A percentile compares a stretch with the other conserved stretches of the same genome.
Conservation (phyloP, 192 early-diverging fungal genomes). For the Backusella morwellensis region DNA sequence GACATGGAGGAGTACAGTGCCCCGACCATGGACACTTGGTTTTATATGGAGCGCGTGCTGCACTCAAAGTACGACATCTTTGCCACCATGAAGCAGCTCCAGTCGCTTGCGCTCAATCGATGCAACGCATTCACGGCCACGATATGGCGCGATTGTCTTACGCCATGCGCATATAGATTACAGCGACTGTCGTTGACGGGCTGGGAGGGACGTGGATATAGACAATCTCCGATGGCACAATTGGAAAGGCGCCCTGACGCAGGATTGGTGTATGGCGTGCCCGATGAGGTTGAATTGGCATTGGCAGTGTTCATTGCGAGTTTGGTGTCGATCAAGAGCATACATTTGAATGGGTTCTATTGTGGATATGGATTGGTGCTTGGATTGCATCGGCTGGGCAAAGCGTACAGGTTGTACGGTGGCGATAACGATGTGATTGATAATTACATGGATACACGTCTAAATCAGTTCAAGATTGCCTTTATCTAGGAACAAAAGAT, state of each 20-base stretch:
- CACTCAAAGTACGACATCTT: background rate
- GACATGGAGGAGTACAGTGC: background rate
- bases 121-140: background rate
- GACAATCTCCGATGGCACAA: background rate
- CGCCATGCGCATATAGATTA: background rate
- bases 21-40: background rate
- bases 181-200: background rate
- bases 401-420: background rate
- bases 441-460: background rate
- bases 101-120: background rate
- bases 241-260: background rate
- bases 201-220: background rate
- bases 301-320: background rate
- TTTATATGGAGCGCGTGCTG: background rate
- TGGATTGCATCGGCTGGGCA: background rate
- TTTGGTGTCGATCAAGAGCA: background rate
- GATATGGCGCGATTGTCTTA: slow-evolving; percentile 9
- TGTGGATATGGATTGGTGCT: background rate
- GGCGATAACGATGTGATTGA: background rate
- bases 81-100: background rate
- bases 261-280: background rate
- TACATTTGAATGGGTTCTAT: background rate
- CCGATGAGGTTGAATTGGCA: background rate
- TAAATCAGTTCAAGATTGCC: background rate
- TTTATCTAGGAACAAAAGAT: background rate